Conservation (phyloP, 2,329 filamentous ascomycete species). For the Lecanicillium sp. region DNA sequence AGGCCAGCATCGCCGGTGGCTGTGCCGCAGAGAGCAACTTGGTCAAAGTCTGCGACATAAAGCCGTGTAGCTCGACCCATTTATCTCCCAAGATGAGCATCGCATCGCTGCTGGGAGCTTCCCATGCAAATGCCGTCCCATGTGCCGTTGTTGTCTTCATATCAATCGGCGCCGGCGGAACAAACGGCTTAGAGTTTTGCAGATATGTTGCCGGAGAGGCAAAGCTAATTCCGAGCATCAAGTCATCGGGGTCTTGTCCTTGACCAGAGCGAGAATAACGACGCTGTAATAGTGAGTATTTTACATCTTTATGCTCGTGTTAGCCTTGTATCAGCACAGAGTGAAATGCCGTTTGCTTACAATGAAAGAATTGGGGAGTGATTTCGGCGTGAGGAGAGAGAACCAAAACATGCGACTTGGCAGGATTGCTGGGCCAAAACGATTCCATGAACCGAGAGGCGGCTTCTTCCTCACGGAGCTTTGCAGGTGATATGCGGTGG, state of each 20-base stretch:
- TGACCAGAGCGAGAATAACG: constrained; percentile 52
- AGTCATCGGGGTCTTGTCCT: constrained; percentile 36
- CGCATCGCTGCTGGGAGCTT: constrained; percentile 75
- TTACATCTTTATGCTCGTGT: constrained; percentile 46
- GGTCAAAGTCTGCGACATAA: constrained; percentile 57
- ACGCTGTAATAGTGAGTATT: constrained; percentile 70
- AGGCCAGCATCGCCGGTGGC: constrained; percentile 30
- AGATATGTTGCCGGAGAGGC: constrained; percentile 59
- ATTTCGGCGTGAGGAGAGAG: constrained; percentile 76
- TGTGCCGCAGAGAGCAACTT: constrained; percentile 26
- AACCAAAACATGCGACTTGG: constrained; percentile 68
- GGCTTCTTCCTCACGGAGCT: constrained; percentile 58
- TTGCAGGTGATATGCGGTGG: constrained; percentile 58
- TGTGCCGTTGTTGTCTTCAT: constrained; percentile 15
- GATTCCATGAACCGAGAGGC: constrained; percentile 73
- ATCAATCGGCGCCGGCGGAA: constrained; percentile 25
- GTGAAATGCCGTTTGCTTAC: constrained; percentile 26
- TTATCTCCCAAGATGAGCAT: constrained; percentile 75
- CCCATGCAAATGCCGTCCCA: constrained; percentile 66
- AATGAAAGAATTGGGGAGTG: constrained; percentile 76
- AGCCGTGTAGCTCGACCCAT: constrained; percentile 80
- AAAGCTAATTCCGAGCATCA: constrained; percentile 71
- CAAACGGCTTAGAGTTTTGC: constrained; percentile 50
- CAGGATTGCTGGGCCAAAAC: constrained; percentile 66
- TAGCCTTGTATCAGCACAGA: constrained; percentile 9